These are phyloP conservation scores for Diaporthe sp. DNA, from an alignment of 2,329 filamentous ascomycete species.

Conservation along the genomic window DNA sequence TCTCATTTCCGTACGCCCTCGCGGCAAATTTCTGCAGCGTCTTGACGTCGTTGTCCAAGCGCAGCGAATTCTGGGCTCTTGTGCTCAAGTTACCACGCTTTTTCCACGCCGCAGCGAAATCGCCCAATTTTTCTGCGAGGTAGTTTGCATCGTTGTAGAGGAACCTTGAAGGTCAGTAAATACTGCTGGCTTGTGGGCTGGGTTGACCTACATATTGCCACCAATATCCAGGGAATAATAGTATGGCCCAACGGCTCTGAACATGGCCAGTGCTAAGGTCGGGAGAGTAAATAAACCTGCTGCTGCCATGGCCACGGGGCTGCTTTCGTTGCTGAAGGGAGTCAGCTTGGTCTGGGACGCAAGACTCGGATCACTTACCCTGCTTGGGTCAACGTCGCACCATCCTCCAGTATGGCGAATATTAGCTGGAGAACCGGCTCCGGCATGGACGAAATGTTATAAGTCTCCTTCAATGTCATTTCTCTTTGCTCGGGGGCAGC, in stretches of 20 bases:
- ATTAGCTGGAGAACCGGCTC: conserved; percentile 79
- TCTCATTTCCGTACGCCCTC: conserved; percentile 70
- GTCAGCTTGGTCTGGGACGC: conserved; percentile 29
- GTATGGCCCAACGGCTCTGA: conserved; percentile 79
- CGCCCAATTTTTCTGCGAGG: conserved; percentile 66
- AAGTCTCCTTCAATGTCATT: conserved; percentile 84
- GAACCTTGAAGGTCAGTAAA: conserved; percentile 54
- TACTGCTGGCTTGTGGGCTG: neutral
- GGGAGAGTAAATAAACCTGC: conserved; percentile 78
- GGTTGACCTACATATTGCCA: conserved; percentile 69
- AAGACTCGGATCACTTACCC: conserved; percentile 44
- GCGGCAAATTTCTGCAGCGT: conserved; percentile 69
- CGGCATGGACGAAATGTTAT: conserved; percentile 89
- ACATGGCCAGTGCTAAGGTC: conserved; percentile 80
- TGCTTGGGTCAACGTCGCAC: conserved; percentile 66
- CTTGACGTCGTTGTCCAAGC: conserved; percentile 69
- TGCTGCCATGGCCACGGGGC: conserved; percentile 74
- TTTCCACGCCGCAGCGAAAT: conserved; percentile 63
- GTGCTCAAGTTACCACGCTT: conserved; percentile 61
- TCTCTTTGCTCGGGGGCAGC: conserved; percentile 61
- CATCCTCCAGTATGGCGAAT: conserved; percentile 68
- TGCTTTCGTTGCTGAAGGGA: conserved; percentile 51
- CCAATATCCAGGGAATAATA: conserved; percentile 74
- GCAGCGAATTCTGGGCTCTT: conserved; percentile 64
- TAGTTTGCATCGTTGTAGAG: conserved; percentile 76